Conservation (phyloP, 306 rosid species). For the Cicer arietinum region DNA sequence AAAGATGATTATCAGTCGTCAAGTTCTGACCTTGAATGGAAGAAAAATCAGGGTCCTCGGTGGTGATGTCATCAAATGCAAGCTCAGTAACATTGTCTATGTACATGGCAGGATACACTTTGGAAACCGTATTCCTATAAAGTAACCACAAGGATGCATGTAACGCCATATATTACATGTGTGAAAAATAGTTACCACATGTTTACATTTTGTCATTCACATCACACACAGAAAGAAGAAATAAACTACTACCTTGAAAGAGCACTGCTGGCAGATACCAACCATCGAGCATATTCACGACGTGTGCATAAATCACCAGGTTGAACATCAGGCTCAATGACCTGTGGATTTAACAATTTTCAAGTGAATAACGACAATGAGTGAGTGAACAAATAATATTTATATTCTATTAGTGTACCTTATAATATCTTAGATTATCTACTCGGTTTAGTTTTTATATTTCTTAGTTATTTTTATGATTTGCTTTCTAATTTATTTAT, state of each 20-base stretch:
- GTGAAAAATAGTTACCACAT: conserved; percentile 17
- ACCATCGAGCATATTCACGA: conserved; percentile 97
- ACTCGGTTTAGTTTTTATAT: background rate
- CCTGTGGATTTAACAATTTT: conserved; percentile 58
- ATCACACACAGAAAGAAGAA: conserved; percentile 25
- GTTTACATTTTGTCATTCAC: conserved; percentile 19
- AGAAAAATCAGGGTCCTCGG: conserved; percentile 90
- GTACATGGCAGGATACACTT: conserved; percentile 98
- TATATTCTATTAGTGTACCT: background rate
- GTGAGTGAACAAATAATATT: conserved; percentile 1
- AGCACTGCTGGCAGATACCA: conserved; percentile 88
- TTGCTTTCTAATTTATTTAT: background rate
- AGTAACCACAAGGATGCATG: conserved; percentile 38
- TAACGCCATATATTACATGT: conserved; percentile 33
- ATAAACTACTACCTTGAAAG: conserved; percentile 78
- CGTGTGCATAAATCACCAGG: conserved; percentile 91
- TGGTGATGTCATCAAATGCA: conserved; percentile 91
- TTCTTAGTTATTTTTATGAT: background rate
- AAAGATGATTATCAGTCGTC: conserved; percentile 40
- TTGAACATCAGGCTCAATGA: conserved; percentile 85
- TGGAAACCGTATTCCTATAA: conserved; percentile 76
- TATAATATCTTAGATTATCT: background rate
- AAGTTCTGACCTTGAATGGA: conserved; percentile 82
- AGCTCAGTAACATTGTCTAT: conserved; percentile 88
- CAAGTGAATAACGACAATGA: conserved; percentile 13